Evolutionary conservation across 345 rosid genomes (phyloP).

Genomic region (Triadica sebifera): DNA sequence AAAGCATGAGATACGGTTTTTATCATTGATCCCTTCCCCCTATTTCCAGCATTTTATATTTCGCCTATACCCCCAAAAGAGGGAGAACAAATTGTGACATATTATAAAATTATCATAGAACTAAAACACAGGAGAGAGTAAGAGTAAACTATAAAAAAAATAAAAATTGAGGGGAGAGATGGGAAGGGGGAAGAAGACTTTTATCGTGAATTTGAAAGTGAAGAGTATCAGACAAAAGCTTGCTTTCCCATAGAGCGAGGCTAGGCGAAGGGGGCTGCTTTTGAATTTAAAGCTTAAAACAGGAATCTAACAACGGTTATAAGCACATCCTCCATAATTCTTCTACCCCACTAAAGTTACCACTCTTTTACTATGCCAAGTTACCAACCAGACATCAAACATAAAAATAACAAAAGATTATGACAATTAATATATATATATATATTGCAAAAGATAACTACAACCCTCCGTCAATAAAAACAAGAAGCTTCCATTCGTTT

Average conservation of each 20-base stretch:
- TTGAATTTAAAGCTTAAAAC: conserved; percentile 20
- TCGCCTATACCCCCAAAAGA: conserved; percentile 15
- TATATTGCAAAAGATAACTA: not conserved
- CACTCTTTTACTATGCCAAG: conserved; percentile 25
- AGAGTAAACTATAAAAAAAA: not conserved
- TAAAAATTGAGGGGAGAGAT: not conserved
- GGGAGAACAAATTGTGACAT: not conserved
- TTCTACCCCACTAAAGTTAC: conserved; percentile 29
- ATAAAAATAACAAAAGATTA: no score
- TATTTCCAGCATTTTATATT: conserved; percentile 12
- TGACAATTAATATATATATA: not conserved
- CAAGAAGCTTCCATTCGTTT: conserved; percentile 26
- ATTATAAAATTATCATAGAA: no score
- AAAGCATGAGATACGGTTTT: conserved; percentile 40
- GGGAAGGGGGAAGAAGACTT: conserved; percentile 7
- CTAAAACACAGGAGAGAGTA: no score
- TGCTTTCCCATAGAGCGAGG: no score
- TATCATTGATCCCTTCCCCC: no score
- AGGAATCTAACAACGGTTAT: conserved; percentile 22
- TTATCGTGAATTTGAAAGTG: conserved; percentile 40
- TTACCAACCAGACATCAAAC: conserved; percentile 17
- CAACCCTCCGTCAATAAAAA: not conserved
- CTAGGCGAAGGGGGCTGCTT: not conserved
- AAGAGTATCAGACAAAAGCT: conserved; percentile 32
- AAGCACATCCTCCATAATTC: conserved; percentile 28